Conservation (phyloP, 257 asterid genomes). For the Anisodus acutangulus region DNA sequence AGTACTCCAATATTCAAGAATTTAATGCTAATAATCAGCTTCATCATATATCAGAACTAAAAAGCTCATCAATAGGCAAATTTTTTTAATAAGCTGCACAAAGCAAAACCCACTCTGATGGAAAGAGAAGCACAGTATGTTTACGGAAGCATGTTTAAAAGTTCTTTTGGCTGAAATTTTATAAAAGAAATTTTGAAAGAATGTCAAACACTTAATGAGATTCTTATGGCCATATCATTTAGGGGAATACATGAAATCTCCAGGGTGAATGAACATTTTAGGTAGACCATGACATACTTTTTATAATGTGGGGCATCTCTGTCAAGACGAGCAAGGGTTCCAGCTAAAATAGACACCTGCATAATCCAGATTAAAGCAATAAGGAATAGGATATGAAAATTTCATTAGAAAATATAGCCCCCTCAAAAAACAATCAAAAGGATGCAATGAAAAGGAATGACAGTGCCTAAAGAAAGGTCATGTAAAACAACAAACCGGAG, state of each 20-base stretch:
- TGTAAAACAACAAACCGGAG: background rate
- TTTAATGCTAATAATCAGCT: background rate
- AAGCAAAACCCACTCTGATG: background rate
- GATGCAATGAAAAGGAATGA: background rate
- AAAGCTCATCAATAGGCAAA: background rate
- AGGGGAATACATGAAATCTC: background rate
- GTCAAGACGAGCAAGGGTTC: conserved; percentile 98
- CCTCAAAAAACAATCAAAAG: conserved; percentile 21
- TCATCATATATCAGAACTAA: background rate
- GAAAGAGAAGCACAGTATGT: background rate
- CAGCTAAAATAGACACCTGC: conserved; percentile 98
- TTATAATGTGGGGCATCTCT: conserved; percentile 97
- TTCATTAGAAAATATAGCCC: background rate
- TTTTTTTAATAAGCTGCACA: background rate
- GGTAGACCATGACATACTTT: conserved; percentile 58
- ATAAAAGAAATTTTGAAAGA: background rate
- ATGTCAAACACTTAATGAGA: conserved; percentile 3
- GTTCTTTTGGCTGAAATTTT: background rate
- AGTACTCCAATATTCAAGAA: background rate
- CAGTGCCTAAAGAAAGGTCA: background rate
- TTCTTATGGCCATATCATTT: background rate
- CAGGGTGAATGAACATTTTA: conserved; percentile 13
- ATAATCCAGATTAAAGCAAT: conserved; percentile 29
- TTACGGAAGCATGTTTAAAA: conserved; percentile 2
- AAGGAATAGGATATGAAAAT: background rate